Conservation (phyloP, 306 rosid genomes). For the Rosa lucieae region DNA sequence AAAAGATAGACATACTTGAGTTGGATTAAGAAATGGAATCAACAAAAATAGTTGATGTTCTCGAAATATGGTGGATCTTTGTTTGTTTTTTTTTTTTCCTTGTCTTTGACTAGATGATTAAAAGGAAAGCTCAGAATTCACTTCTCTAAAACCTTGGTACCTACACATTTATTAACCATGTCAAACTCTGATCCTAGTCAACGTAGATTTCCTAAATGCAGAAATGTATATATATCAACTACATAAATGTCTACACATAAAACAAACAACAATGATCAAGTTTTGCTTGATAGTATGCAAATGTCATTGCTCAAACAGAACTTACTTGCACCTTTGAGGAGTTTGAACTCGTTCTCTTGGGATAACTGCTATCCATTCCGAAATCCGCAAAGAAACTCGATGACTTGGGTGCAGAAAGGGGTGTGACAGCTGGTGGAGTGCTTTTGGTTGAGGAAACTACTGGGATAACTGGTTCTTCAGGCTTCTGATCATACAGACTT, state of each 20-base stretch:
- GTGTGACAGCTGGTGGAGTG: conserved; percentile 47
- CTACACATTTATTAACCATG: neutral
- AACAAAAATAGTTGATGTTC: neutral
- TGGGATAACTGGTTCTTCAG: conserved; percentile 72
- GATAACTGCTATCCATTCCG: conserved; percentile 76
- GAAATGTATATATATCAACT: neutral
- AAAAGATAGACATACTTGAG: neutral
- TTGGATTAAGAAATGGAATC: neutral
- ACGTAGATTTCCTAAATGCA: neutral
- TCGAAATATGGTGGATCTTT: neutral
- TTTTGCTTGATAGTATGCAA: neutral
- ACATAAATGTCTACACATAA: neutral
- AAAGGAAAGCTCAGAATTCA: neutral
- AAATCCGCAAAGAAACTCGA: conserved; percentile 89
- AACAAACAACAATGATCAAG: neutral
- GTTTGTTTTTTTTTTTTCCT: neutral
- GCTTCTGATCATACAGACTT: conserved; percentile 89
- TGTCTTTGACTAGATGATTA: neutral
- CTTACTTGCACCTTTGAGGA: conserved; percentile 76
- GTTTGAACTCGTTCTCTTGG: conserved; percentile 53
- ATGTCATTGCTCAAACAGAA: neutral
- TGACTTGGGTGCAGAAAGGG: conserved; percentile 75
- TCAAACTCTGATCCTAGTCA: neutral
- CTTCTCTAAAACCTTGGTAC: neutral
- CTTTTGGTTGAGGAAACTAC: conserved; percentile 49